Evolutionary conservation across 2,329 filamentous ascomycete species (phyloP).

Genomic region (Colletotrichum sp.): DNA sequence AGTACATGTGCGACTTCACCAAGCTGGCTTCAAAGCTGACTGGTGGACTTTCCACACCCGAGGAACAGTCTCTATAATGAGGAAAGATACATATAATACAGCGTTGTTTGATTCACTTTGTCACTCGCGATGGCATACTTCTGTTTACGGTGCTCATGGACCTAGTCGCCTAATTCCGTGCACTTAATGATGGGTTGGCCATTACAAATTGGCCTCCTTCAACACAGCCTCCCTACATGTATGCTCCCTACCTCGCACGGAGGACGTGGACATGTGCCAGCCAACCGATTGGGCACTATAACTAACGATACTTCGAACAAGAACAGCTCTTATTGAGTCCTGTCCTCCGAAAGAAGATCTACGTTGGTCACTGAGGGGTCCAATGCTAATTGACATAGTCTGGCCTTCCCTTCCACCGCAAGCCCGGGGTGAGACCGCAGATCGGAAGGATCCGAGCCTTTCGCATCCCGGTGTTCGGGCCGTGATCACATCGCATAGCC

Average conservation of each 20-base stretch:
- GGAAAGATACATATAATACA: neutral
- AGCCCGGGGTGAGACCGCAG: neutral
- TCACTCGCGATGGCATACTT: no score
- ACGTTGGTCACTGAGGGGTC: no score
- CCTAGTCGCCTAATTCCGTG: neutral
- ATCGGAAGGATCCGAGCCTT: neutral
- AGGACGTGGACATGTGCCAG: neutral
- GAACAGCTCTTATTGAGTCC: accelerated
- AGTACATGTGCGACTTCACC: neutral
- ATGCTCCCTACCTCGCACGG: no score
- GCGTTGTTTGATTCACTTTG: neutral
- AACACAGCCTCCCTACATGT: neutral
- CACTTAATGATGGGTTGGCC: accelerated
- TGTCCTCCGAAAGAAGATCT: neutral
- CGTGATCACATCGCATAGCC: neutral
- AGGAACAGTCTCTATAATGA: neutral
- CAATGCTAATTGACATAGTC: neutral
- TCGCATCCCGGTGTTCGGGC: neutral
- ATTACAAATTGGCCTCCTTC: neutral
- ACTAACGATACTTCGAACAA: neutral
- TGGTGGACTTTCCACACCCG: neutral
- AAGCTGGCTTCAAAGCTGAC: neutral
- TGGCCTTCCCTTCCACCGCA: neutral
- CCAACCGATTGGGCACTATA: accelerated
- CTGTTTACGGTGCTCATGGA: no score